Conservation (phyloP, 305 asterid genomes). For the Nicotiana rustica region DNA sequence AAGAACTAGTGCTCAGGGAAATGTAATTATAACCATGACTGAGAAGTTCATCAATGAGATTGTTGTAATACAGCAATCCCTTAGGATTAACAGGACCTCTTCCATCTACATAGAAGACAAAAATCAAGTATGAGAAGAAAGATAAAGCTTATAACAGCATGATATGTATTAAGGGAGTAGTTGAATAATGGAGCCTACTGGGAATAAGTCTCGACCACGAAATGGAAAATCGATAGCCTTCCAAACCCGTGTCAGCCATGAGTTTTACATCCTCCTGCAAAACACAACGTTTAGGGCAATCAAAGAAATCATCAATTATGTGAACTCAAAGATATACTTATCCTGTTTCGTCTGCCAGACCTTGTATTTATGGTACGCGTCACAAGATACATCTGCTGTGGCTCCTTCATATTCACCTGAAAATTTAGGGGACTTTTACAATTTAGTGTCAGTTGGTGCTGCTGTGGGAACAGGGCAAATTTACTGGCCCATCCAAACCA, state of each 20-base stretch:
- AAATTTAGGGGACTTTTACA: slow-evolving; percentile 1
- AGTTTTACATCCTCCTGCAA: slow-evolving; percentile 48
- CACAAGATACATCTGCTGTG: slow-evolving; percentile 61
- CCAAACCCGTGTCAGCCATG: slow-evolving; percentile 45
- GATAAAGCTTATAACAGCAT: not conserved
- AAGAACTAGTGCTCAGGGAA: slow-evolving; percentile 9
- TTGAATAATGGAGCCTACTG: slow-evolving; percentile 41
- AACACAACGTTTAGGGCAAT: not conserved
- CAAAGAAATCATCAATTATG: not conserved
- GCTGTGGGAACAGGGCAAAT: not conserved
- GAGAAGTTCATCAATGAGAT: slow-evolving; percentile 57
- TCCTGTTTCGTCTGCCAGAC: slow-evolving; percentile 32
- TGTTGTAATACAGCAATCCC: slow-evolving; percentile 61
- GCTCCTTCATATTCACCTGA: slow-evolving; percentile 56
- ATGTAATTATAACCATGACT: slow-evolving; percentile 48
- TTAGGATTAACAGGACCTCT: slow-evolving; percentile 59
- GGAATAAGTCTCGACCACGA: slow-evolving; percentile 63
- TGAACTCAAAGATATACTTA: not conserved
- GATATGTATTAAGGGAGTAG: not conserved
- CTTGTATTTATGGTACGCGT: slow-evolving; percentile 71
- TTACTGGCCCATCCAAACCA: not conserved
- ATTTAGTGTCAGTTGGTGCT: slow-evolving; percentile 5
- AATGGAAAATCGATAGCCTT: slow-evolving; percentile 50
- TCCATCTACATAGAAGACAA: slow-evolving; percentile 51
- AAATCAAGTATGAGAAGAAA: slow-evolving; percentile 30